Base-by-base conservation (phyloP, 257 asterid genomes). In the Solanum sparsipilum region DNA sequence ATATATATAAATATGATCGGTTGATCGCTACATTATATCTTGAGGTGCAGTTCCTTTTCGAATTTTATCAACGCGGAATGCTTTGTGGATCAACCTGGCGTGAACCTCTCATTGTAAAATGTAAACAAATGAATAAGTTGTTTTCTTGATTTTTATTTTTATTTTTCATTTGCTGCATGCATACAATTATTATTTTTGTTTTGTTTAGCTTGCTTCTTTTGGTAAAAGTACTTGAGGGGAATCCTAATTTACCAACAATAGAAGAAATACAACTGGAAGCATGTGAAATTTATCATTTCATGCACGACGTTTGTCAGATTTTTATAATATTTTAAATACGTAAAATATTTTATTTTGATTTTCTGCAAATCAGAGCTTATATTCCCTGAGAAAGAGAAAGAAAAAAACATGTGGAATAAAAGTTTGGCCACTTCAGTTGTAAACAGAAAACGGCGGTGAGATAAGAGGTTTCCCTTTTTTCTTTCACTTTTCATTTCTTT, bases 51-150 rank as follows among this genome's bases (percentile, higher is more conserved):
- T 20, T 56, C 0, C 9, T 16, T 56, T 20, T 20, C 1, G 1
- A 20, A 56, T 1, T n/a, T 11, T n/a, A 63, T 2, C 5, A 63
- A 63, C 1, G 18, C 0, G 1, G 1, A n/a, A 65, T 65, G 9
- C 1, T n/a, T 63, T 10, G 16, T 10, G 15, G 0, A n/a, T n/a
- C 5, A 1, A 65, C 0, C 4, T 65, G 0, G 0, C 0, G 2
- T 20, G 29, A 34, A 73, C 5, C 9, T 44, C 16, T 79, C 21
- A 11, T 81, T 46, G 41, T 81, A 9, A 29, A 25, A 27, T 46
- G 12, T 48, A 29, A 18, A 15, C 31, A 79, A 79, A 79, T 79
- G 39, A 79, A 79, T 79, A 79, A 15, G 20, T 44, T 9, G 0
- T 15, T 44, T 44, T 44, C 65, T 27, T 79, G 84, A 73, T 34